Percentiles rank a stretch among this genome's conserved stretches.
These are phyloP conservation scores for Xerophyta viscosa DNA, from an alignment of 106 monocot genomes.

Conservation along the genomic window DNA sequence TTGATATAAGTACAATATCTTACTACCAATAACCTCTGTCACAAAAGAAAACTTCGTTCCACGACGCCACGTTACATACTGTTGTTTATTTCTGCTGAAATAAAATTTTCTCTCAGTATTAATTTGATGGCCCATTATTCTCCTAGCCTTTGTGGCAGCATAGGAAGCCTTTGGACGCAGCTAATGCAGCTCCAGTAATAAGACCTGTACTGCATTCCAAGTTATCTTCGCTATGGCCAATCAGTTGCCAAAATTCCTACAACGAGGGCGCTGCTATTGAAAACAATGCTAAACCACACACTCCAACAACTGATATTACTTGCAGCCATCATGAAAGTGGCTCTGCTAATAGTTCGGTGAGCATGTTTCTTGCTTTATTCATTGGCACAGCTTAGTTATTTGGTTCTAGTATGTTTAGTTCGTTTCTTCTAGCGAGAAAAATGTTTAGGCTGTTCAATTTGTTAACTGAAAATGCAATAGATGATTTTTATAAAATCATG, in stretches of 20 bases:
- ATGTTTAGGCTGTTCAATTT: too few species aligned
- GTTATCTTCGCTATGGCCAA: constrained; percentile 16
- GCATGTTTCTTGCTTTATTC: not conserved
- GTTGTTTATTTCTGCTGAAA: too few species aligned
- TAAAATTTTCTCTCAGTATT: too few species aligned
- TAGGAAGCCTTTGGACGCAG: constrained; percentile 9
- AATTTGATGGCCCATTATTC: too few species aligned
- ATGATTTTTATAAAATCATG: too few species aligned
- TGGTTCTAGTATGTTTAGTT: not conserved
- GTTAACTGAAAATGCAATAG: too few species aligned
- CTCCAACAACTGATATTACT: not conserved
- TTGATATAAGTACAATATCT: too few species aligned
- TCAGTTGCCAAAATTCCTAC: not conserved
- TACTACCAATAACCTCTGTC: too few species aligned
- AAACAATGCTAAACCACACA: constrained; percentile 5
- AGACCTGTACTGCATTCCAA: constrained; percentile 14
- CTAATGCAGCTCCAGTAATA: constrained; percentile 6
- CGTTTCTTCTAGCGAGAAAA: not conserved
- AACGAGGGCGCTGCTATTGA: not conserved
- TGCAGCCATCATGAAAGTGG: constrained; percentile 2
- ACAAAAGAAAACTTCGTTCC: too few species aligned
- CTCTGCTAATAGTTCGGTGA: constrained; percentile 16
- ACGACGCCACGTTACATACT: too few species aligned
- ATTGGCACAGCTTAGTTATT: not conserved
- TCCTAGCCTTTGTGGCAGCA: constrained; percentile 24